Percentiles rank a stretch among this genome's conserved stretches.
Evolutionary conservation across 2,329 filamentous ascomycete species (phyloP).

Genomic region (Scolecobasidium constrictum): DNA sequence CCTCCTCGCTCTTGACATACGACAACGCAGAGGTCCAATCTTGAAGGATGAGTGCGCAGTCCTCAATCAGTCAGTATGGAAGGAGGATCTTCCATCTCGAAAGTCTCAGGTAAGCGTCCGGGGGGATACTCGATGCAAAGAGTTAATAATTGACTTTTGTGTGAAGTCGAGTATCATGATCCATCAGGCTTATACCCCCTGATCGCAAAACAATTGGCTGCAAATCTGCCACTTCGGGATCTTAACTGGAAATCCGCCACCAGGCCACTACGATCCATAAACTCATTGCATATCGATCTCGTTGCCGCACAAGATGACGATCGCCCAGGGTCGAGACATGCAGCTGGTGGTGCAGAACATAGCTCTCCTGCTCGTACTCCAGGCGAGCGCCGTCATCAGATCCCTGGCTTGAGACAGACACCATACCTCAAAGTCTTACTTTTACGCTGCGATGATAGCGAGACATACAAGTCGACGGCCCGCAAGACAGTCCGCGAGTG

Average conservation of each 20-base stretch:
- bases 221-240: slow-evolving; percentile 76
- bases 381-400: slow-evolving; percentile 71
- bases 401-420: slow-evolving; percentile 82
- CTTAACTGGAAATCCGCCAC: slow-evolving; percentile 95
- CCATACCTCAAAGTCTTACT: slow-evolving; percentile 88
- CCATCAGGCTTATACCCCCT: slow-evolving; percentile 80
- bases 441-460: slow-evolving; percentile 89
- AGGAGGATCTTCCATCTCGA: slow-evolving; percentile 30
- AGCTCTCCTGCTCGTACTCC: slow-evolving; percentile 11
- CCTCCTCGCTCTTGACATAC: too few species aligned
- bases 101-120: slow-evolving; percentile 34
- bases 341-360: slow-evolving; percentile 11
- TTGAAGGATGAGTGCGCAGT: too few species aligned
- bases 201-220: slow-evolving; percentile 63
- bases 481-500: slow-evolving; percentile 77
- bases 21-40: too few species aligned
- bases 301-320: slow-evolving; percentile 41
- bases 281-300: slow-evolving; percentile 82
- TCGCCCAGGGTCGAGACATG: slow-evolving; percentile 18
- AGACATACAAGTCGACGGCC: slow-evolving; percentile 74
- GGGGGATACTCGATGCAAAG: too few species aligned
- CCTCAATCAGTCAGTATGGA: slow-evolving; percentile 30
- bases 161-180: slow-evolving; percentile 93
- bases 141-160: too few species aligned
- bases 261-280: slow-evolving; percentile 84